Evolutionary conservation across 345 rosid genomes (phyloP).

Genomic region (Populus tremula): DNA sequence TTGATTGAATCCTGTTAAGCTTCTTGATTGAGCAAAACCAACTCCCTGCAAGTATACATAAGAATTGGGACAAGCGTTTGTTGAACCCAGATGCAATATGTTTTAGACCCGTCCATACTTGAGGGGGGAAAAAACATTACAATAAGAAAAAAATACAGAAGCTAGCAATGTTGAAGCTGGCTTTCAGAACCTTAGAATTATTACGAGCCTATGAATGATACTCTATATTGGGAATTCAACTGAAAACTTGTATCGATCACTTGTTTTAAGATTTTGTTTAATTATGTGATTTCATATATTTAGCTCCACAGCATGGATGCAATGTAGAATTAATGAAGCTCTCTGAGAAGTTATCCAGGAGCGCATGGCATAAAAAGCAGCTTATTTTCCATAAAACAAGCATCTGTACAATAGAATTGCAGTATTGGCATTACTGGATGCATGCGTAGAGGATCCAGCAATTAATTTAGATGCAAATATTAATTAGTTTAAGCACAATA

Average conservation of each 20-base stretch:
- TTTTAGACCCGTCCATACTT: no score
- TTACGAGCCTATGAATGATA: no score
- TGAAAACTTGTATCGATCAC: not conserved
- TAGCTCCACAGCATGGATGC: not conserved
- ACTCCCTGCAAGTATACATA: constrained; percentile 26
- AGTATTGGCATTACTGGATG: no score
- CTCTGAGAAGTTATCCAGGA: not conserved
- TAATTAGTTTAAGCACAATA: not conserved
- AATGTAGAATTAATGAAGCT: not conserved
- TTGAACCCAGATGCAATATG: not conserved
- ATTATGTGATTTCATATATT: not conserved
- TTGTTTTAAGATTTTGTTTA: not conserved
- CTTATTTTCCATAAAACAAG: not conserved
- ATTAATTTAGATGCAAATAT: not conserved
- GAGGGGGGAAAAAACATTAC: no score
- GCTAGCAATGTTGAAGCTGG: no score
- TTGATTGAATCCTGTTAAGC: constrained; percentile 4
- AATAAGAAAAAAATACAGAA: no score
- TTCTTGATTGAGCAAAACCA: constrained; percentile 19
- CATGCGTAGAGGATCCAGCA: not conserved
- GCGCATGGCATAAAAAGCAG: not conserved
- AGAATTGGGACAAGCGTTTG: not conserved
- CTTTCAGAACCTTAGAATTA: no score
- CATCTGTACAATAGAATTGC: not conserved
- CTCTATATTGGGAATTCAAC: no score